These are phyloP conservation scores for Takakia lepidozioides DNA, from an alignment of 225 moss, liverwort and hornwort genomes.

Conservation along the genomic window DNA sequence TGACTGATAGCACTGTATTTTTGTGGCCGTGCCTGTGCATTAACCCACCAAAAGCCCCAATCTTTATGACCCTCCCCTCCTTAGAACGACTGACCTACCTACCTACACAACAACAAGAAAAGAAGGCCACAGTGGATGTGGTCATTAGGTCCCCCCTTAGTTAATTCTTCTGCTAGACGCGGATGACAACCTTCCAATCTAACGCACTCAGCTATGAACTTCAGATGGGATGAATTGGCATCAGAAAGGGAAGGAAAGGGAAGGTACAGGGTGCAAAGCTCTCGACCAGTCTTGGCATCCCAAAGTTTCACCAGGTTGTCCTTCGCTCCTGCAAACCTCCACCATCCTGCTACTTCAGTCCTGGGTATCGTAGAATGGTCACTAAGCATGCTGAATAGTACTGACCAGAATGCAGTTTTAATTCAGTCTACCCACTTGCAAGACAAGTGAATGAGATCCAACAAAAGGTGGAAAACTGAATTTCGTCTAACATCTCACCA, in stretches of 20 bases:
- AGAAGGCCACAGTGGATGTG: too few relatives aligned
- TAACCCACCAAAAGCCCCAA: too few relatives aligned
- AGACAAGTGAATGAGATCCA: neutral
- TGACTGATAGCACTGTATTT: slow-evolving; percentile 92
- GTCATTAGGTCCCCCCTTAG: too few relatives aligned
- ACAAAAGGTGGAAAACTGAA: slow-evolving; percentile 4
- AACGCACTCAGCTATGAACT: too few relatives aligned
- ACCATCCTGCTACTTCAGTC: neutral
- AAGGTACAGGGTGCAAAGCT: slow-evolving; percentile 81
- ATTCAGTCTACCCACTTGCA: neutral
- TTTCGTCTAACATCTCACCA: slow-evolving; percentile 32
- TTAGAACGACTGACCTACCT: too few relatives aligned
- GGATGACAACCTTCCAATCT: too few relatives aligned
- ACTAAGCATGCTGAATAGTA: neutral
- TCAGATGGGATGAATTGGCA: too few relatives aligned
- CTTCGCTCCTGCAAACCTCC: slow-evolving; percentile 67
- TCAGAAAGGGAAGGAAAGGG: slow-evolving; percentile 7
- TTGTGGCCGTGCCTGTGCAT: slow-evolving; percentile 85
- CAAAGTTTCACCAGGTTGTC: slow-evolving; percentile 98
- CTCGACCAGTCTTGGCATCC: slow-evolving; percentile 98
- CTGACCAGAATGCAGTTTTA: too few relatives aligned
- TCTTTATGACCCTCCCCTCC: too few relatives aligned
- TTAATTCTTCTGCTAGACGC: too few relatives aligned
- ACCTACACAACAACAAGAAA: too few relatives aligned
- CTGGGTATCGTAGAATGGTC: neutral